Conservation (phyloP, 306 rosid genomes). For the Glycine latifolia region DNA sequence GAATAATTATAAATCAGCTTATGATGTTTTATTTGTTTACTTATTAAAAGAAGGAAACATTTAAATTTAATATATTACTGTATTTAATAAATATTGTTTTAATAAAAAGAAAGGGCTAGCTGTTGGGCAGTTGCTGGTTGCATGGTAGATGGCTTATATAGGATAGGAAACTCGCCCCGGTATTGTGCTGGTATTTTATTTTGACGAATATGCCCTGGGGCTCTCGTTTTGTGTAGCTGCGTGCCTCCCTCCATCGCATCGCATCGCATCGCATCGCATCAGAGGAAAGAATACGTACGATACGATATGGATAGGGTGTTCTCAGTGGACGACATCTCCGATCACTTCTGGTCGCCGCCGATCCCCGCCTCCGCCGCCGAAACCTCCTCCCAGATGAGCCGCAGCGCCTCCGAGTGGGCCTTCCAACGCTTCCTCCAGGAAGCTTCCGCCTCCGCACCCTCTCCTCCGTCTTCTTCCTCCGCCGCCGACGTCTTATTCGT, state of each 20-base stretch:
- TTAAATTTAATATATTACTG: no score
- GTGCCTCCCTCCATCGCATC: no score
- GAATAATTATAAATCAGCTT: no score
- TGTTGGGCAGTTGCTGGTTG: no score
- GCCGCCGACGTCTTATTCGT: constrained; percentile 46
- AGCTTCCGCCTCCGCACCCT: constrained; percentile 39
- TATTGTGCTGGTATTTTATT: no score
- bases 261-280: not conserved
- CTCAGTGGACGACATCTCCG: constrained; percentile 81
- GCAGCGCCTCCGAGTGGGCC: constrained; percentile 95
- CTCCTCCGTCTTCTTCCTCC: constrained; percentile 57
- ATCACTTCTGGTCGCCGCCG: constrained; percentile 71
- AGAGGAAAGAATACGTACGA: constrained; percentile 4
- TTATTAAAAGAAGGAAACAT: no score
- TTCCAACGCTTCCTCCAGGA: constrained; percentile 81
- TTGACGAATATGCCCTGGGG: constrained; percentile 37
- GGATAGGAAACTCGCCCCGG: not conserved
- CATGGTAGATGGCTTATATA: no score
- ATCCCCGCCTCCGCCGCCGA: constrained; percentile 21
- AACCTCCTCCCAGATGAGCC: constrained; percentile 61
- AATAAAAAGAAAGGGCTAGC: no score
- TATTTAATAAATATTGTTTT: no score
- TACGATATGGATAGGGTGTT: constrained; percentile 83
- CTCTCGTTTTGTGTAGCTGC: constrained; percentile 22
- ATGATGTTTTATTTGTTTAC: no score